Evolutionary conservation across 371 early-diverging fungal species (phyloP), one percentile per base, ranked within the genome.

Genomic region (Saksenaea vasiformis): DNA sequence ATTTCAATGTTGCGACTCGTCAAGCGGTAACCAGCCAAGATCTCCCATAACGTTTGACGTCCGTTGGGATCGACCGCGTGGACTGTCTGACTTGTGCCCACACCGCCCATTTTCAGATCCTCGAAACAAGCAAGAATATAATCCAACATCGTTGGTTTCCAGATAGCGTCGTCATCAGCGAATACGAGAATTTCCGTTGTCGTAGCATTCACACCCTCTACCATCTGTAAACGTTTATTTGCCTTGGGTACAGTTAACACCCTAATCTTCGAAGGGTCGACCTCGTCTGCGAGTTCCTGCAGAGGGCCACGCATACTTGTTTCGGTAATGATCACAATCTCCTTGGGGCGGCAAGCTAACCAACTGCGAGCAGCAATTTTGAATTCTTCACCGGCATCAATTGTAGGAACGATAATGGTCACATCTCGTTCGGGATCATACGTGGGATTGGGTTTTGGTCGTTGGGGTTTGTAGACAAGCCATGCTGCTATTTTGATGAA

Each of bases 101-200:
- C 89, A 14, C 88, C 90, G 22, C 90, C 90, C 87, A 90, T 87
- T 66, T 84, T 78, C 54, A 79, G 76, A 64, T 90, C 87, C 63
- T 90, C 90, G 71, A 90, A 90, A 41, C 88, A 88, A 3, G 88
- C 88, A 41, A 90, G 73, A 58, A 87, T 82, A 65, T 86, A 90
- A 37, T 80, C 78, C 9, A 88, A 72, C 73, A 80, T 76, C n/a
- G 83, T 83, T 0, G 83, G 81, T 4, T 76, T 76, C 88, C 90
- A 90, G 56, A 88, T 79, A n/a, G 86, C 90, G 59, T 87, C 89
- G 55, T 90, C 90, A 59, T 90, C 88, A n/a, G 86, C 87, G 72
- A 89, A 89, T 13, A 89, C 88, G 26, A 85, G 68, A 56, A 89
- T 84, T 62, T 86, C 87, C 0, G 86, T 87, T 10, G 81, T 84